Conservation (phyloP, 441 rosid genomes). For the Pelargonium cotyledonis region DNA sequence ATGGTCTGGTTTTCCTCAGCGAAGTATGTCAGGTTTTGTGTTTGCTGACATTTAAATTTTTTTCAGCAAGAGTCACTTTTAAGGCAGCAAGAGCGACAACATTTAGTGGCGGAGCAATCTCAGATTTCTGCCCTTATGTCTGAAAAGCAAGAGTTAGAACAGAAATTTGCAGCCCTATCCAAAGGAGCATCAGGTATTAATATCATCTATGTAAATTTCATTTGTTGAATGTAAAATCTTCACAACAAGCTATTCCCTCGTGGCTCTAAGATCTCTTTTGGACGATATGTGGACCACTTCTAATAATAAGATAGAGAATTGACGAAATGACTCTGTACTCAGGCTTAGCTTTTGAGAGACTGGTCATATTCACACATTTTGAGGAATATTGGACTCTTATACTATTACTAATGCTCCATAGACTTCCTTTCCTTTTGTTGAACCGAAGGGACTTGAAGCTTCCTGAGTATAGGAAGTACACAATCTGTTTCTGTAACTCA, state of each 20-base stretch:
- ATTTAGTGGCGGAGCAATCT: slow-evolving; percentile 55
- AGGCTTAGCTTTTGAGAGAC: not conserved
- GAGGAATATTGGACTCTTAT: not conserved
- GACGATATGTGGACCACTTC: not conserved
- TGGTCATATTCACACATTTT: not conserved
- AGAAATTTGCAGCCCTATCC: slow-evolving; percentile 45
- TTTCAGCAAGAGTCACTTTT: slow-evolving; percentile 53
- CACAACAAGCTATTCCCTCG: not conserved
- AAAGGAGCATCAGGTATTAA: slow-evolving; percentile 51
- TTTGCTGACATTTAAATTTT: slow-evolving; percentile 27
- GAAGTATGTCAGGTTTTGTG: slow-evolving; percentile 14
- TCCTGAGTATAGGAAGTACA: not conserved
- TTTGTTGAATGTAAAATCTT: not conserved
- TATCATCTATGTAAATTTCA: slow-evolving; percentile 17
- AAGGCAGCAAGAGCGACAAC: slow-evolving; percentile 64
- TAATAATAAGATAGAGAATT: not conserved
- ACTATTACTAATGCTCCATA: not conserved
- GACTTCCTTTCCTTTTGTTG: not conserved
- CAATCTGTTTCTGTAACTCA: not conserved
- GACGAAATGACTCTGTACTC: not conserved
- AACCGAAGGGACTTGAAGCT: not conserved
- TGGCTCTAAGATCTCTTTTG: not conserved
- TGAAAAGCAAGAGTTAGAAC: slow-evolving; percentile 76
- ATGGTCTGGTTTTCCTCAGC: slow-evolving; percentile 3
- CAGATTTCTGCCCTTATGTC: slow-evolving; percentile 50